phyloP scores from a whole-genome alignment of 192 early-diverging fungal genomes.

The Coemansia sp. region DNA sequence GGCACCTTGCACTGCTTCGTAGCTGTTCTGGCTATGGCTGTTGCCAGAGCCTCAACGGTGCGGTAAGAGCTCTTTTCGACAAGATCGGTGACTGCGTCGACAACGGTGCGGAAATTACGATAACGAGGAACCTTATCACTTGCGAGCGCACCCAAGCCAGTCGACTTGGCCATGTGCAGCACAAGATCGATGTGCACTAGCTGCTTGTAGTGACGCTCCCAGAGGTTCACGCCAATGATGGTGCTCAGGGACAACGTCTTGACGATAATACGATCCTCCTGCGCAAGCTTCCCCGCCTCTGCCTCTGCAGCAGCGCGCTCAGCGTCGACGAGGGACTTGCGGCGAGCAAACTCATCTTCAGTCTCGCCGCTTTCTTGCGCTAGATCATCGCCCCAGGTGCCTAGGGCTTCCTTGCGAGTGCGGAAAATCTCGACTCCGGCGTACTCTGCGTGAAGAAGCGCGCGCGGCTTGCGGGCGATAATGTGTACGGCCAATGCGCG shows the following conservation, averaged over 20 bases:
- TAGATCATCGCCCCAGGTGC: conserved; percentile 25
- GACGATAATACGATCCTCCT: conserved; percentile 83
- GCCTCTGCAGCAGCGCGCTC: conserved; percentile 40
- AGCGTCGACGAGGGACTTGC: neutral
- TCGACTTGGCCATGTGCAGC: conserved; percentile 26
- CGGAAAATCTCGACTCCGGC: conserved; percentile 89
- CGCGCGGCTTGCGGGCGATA: conserved; percentile 79
- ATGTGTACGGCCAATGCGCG: conserved; percentile 68
- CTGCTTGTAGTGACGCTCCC: conserved; percentile 96
- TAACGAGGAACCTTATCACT: conserved; percentile 66
- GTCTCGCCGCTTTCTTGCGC: conserved; percentile 6
- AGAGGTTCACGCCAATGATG: conserved; percentile 94
- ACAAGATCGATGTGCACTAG: conserved; percentile 76
- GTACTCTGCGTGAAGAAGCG: conserved; percentile 85
- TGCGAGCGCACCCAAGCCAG: neutral
- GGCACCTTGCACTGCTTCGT: conserved; percentile 80
- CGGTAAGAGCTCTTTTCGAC: conserved; percentile 88
- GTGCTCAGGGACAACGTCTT: conserved; percentile 75
- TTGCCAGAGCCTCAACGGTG: conserved; percentile 94
- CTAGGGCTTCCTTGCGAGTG: conserved; percentile 58
- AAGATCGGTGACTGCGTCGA: conserved; percentile 72
- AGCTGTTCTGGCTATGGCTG: conserved; percentile 74
- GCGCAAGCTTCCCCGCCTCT: conserved; percentile 41
- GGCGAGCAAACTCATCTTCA: conserved; percentile 9
- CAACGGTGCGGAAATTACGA: conserved; percentile 90